These are phyloP conservation scores for Liriodendron chinense DNA, from an alignment of 164 flowering plant species.

Conservation along the genomic window DNA sequence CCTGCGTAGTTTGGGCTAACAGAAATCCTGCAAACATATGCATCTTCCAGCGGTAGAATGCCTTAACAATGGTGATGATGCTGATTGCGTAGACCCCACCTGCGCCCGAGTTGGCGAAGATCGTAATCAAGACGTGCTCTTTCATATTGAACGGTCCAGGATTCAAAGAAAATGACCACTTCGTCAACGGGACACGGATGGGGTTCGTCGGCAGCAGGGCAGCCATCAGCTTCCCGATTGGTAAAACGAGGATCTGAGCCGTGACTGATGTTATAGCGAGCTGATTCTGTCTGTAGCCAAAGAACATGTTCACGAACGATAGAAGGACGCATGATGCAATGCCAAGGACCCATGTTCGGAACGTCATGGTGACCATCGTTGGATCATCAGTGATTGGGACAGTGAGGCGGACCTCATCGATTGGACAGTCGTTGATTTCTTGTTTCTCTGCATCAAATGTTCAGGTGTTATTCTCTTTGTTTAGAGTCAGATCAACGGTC, in stretches of 20 bases:
- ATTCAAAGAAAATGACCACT: conserved; percentile 31
- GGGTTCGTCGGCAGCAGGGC: conserved; percentile 34
- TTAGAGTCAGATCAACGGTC: no score
- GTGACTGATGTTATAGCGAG: conserved; percentile 8
- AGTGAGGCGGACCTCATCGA: conserved; percentile 9
- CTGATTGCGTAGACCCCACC: conserved; percentile 12
- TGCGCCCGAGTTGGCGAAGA: conserved; percentile 21
- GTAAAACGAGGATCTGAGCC: conserved; percentile 16
- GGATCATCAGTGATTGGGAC: conserved; percentile 15
- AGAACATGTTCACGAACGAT: conserved; percentile 3
- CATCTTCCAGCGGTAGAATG: conserved; percentile 10
- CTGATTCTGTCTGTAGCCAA: conserved; percentile 3
- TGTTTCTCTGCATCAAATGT: neutral
- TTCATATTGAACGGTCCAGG: conserved; percentile 19
- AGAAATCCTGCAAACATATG: conserved; percentile 12
- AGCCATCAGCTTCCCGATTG: conserved; percentile 59
- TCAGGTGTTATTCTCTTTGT: no score
- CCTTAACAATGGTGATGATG: conserved; percentile 19
- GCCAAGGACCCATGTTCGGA: conserved; percentile 18
- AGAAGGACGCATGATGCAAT: neutral
- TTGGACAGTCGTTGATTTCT: conserved; percentile 10
- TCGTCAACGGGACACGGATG: conserved; percentile 33
- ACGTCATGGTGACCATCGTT: conserved; percentile 6
- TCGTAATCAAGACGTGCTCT: conserved; percentile 22
- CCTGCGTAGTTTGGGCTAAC: conserved; percentile 16